phyloP scores from a whole-genome alignment of 495 filamentous ascomycete genomes.

The Aspergillus taichungensis region DNA sequence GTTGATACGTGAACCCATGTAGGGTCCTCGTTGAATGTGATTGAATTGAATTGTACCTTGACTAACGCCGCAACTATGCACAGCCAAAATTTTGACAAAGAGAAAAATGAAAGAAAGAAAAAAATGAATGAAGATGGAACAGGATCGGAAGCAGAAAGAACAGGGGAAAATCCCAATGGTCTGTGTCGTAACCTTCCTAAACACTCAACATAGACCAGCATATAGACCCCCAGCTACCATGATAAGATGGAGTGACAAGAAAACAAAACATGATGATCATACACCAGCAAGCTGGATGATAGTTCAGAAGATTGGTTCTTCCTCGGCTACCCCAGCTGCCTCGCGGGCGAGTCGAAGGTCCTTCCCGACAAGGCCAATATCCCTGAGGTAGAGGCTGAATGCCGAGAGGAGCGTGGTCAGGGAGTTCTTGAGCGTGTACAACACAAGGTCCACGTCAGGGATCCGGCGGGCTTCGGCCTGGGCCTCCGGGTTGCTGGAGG shows the following conservation, averaged over 20 bases:
- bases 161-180: background rate
- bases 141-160: background rate
- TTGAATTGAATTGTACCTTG: background rate
- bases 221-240: background rate
- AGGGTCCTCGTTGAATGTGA: background rate
- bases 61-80: conserved; percentile 14
- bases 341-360: conserved; percentile 66
- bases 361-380: conserved; percentile 52
- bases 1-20: background rate
- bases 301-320: conserved; percentile 16
- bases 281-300: conserved; percentile 1
- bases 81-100: background rate
- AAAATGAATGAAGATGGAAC: no score
- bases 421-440: conserved; percentile 48
- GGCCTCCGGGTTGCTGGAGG: conserved; percentile 31
- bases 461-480: conserved; percentile 31
- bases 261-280: background rate
- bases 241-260: background rate
- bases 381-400: conserved; percentile 62
- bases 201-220: background rate
- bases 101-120: background rate
- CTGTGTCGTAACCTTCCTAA: conserved; percentile 4
- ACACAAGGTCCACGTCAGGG: conserved; percentile 54
- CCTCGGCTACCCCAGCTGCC: conserved; percentile 36
- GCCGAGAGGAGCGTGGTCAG: conserved; percentile 52